phyloP scores from a whole-genome alignment of 2,329 filamentous ascomycete genomes.

The Nemania sp. region DNA sequence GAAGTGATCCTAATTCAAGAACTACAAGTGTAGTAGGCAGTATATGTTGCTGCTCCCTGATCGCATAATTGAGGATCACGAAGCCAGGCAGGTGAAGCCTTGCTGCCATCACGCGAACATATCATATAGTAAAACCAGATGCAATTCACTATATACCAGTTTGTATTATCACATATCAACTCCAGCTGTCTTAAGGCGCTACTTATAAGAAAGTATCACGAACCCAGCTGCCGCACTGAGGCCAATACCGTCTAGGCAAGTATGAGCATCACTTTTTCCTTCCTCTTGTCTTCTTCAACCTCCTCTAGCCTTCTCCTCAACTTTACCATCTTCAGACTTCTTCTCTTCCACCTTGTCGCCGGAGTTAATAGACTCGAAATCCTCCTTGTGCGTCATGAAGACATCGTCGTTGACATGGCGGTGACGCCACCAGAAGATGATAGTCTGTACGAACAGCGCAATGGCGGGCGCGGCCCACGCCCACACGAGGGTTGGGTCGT shows the following conservation, averaged over 20 bases:
- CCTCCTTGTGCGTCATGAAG: conserved; percentile 44
- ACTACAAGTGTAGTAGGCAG: background rate
- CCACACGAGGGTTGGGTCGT: conserved; percentile 49
- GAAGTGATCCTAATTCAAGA: background rate
- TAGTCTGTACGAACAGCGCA: conserved; percentile 49
- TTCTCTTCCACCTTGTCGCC: conserved; percentile 14
- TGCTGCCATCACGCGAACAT: background rate
- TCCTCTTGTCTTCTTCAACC: background rate
- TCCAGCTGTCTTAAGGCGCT: too few species aligned
- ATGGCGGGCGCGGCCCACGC: conserved; percentile 46
- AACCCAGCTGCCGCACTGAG: background rate
- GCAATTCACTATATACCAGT: too few species aligned
- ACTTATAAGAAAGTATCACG: too few species aligned
- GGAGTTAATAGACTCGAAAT: conserved; percentile 24
- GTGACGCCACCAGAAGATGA: conserved; percentile 53
- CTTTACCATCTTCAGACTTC: conserved; percentile 6
- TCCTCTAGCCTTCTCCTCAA: conserved; percentile 22
- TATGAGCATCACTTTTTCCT: background rate
- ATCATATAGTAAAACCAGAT: too few species aligned
- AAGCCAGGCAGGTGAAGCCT: background rate
- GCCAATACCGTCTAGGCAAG: background rate
- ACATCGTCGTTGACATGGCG: conserved; percentile 51
- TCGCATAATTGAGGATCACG: background rate
- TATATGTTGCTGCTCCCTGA: too few species aligned
- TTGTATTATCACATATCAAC: too few species aligned